phyloP scores from a whole-genome alignment of 768 basidiomycete species.

The Neoboletus brunneissimus region DNA sequence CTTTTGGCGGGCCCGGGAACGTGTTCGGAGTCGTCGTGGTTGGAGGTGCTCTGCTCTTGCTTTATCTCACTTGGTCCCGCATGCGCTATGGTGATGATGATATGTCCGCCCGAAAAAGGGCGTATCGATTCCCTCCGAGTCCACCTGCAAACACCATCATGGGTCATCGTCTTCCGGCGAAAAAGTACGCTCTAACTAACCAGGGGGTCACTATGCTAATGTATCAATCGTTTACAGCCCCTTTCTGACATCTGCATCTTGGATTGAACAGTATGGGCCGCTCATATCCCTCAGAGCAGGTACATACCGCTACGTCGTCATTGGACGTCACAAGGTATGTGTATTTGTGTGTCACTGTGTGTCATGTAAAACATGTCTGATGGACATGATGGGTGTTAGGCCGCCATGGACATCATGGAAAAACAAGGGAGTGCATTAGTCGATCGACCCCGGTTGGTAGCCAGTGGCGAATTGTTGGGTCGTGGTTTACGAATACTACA shows the following conservation, averaged over 20 bases:
- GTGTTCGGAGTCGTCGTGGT: background rate
- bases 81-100: background rate
- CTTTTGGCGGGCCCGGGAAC: background rate
- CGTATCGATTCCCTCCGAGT: conserved; percentile 5
- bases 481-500: conserved; percentile 52
- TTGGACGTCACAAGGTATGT: conserved; percentile 20
- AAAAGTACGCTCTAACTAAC: conserved; percentile 1
- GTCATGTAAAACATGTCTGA: background rate
- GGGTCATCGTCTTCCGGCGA: conserved; percentile 1
- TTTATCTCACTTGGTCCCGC: conserved; percentile 3
- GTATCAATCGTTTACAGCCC: background rate
- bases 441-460: conserved; percentile 48
- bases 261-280: conserved; percentile 56
- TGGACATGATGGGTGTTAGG: conserved; percentile 30
- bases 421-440: conserved; percentile 47
- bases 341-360: background rate
- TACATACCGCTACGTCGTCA: conserved; percentile 12
- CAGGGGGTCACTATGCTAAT: background rate
- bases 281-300: conserved; percentile 53
- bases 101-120: background rate
- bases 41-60: background rate
- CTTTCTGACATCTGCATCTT: conserved; percentile 39
- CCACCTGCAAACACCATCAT: background rate
- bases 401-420: conserved; percentile 59
- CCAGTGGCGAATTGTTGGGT: conserved; percentile 47